These are phyloP conservation scores for Trichoderma atrobrunneum DNA, from an alignment of 2,329 filamentous ascomycete genomes.

Conservation along the genomic window DNA sequence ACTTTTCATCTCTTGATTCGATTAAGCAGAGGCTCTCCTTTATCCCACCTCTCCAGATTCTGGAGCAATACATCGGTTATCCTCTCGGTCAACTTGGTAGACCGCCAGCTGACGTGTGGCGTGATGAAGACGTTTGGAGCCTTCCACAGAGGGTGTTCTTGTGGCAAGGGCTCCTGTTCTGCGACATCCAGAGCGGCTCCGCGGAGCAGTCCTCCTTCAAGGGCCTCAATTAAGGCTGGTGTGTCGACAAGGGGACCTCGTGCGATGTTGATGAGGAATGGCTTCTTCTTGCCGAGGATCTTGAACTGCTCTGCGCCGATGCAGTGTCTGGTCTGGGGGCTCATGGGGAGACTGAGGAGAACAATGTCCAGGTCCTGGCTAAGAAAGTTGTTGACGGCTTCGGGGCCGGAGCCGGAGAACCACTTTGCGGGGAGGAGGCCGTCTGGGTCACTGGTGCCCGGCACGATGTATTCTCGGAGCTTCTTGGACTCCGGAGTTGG, in stretches of 20 bases:
- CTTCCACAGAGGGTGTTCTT: conserved; percentile 62
- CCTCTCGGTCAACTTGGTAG: conserved; percentile 29
- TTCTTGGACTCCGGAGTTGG: conserved; percentile 55
- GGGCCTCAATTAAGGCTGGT: conserved; percentile 54
- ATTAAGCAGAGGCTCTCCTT: conserved; percentile 19
- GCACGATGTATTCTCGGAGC: conserved; percentile 58
- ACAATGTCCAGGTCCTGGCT: conserved; percentile 43
- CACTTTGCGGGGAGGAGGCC: conserved; percentile 42
- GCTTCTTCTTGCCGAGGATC: conserved; percentile 38
- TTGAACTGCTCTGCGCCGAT: conserved; percentile 46
- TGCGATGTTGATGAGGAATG: conserved; percentile 65
- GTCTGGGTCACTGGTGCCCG: conserved; percentile 53
- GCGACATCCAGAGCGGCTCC: conserved; percentile 71
- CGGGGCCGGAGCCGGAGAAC: conserved; percentile 38
- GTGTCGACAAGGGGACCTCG: conserved; percentile 47
- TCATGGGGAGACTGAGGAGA: conserved; percentile 43
- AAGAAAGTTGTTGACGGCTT: conserved; percentile 42
- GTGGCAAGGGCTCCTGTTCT: conserved; percentile 67
- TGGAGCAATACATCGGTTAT: conserved; percentile 20
- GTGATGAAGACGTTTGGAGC: conserved; percentile 61
- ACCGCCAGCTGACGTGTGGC: conserved; percentile 39
- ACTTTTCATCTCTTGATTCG: conserved; percentile 25
- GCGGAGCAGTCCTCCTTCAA: conserved; percentile 39
- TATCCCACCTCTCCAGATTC: conserved; percentile 13
- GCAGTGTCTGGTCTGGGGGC: conserved; percentile 35